A percentile compares a stretch with the other conserved stretches of the same genome.
These are phyloP conservation scores for Leishmania guyanensis DNA, from an alignment of 208 protist species.

Conservation along the genomic window DNA sequence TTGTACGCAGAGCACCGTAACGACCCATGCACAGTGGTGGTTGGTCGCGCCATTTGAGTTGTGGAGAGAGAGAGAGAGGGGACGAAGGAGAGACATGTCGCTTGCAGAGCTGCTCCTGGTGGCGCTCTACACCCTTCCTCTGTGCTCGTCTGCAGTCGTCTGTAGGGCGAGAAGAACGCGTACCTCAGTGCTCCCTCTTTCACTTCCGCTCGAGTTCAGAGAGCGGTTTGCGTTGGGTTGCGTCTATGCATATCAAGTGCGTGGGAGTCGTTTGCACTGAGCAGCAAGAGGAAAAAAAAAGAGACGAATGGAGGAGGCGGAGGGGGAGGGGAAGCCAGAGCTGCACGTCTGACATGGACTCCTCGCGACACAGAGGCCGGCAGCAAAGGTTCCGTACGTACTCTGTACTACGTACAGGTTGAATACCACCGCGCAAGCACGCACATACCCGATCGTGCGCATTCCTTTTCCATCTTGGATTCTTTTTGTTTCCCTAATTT, in stretches of 20 bases:
- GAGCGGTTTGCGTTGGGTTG: not conserved
- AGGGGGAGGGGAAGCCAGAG: too few relatives aligned
- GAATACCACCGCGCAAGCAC: not conserved
- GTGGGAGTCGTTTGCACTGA: not conserved
- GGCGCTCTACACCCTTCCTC: not conserved
- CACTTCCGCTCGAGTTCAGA: not conserved
- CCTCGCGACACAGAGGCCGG: not conserved
- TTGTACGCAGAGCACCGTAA: not conserved
- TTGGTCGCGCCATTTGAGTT: too few relatives aligned
- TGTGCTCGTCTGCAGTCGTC: not conserved
- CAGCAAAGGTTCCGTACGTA: not conserved
- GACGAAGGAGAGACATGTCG: not conserved
- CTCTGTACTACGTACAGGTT: not conserved
- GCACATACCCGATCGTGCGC: not conserved
- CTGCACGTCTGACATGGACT: not conserved
- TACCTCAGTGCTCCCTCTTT: not conserved
- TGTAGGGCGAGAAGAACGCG: not conserved
- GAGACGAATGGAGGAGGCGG: not conserved
- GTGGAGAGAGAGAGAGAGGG: not conserved
- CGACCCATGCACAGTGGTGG: not conserved
- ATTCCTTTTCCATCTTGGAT: not conserved
- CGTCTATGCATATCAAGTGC: not conserved
- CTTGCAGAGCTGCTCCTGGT: not conserved
- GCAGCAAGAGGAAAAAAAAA: not conserved
- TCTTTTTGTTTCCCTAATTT: not conserved